These are phyloP conservation scores for Camelina sativa DNA, from an alignment of 345 rosid genomes.

Conservation along the genomic window DNA sequence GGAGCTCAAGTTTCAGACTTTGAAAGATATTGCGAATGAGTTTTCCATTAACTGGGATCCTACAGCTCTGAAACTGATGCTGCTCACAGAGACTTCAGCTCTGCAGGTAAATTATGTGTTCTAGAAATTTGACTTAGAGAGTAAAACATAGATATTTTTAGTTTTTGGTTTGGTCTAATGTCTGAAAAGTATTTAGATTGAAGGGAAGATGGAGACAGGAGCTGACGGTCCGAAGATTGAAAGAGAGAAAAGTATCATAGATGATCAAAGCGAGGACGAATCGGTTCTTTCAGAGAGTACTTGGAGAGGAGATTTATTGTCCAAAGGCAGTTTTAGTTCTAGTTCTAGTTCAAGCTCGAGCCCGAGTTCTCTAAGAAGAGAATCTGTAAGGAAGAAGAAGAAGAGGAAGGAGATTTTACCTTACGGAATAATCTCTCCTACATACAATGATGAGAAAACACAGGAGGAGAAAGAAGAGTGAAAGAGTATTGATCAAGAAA, in stretches of 20 bases:
- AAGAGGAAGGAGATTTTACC: constrained; percentile 40
- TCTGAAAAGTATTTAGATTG: constrained; percentile 34
- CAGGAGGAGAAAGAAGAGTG: constrained; percentile 10
- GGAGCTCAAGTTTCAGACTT: constrained; percentile 65
- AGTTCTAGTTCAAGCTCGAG: constrained; percentile 51
- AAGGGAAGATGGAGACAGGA: constrained; percentile 38
- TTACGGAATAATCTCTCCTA: constrained; percentile 57
- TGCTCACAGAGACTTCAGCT: constrained; percentile 48
- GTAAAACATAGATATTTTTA: constrained; percentile 35
- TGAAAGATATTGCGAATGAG: constrained; percentile 60
- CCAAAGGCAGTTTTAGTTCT: constrained; percentile 54
- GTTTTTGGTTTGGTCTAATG: constrained; percentile 8
- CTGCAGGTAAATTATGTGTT: constrained; percentile 23
- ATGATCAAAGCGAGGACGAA: constrained; percentile 55
- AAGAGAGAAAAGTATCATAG: constrained; percentile 7
- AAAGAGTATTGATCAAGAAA: constrained; percentile 30
- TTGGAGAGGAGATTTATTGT: constrained; percentile 37
- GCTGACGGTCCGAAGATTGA: constrained; percentile 26
- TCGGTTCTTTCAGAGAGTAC: constrained; percentile 28
- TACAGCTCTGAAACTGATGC: constrained; percentile 58
- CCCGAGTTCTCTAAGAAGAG: constrained; percentile 47
- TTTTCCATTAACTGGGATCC: constrained; percentile 68
- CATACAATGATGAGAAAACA: constrained; percentile 47
- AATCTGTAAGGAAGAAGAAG: constrained; percentile 42
- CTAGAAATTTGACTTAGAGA: neutral